Evolutionary conservation across 345 rosid species (phyloP).

Genomic region (Gossypioides kirkii): DNA sequence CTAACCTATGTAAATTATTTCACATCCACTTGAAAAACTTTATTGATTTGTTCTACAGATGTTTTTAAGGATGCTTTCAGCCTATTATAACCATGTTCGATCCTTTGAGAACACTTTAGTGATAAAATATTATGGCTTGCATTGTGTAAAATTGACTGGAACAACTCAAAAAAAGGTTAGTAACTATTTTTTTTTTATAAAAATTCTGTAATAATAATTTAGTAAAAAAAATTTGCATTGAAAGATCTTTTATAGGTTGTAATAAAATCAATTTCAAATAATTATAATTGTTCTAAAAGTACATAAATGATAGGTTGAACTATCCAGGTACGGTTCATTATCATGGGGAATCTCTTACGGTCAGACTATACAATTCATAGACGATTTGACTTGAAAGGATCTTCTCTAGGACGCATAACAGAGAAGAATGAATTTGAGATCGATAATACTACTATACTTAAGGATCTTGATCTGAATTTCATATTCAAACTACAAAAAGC

Average conservation of each 20-base stretch:
- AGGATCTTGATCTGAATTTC: slow-evolving; percentile 88
- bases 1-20: neutral
- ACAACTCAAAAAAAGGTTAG: slow-evolving; percentile 78
- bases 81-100: slow-evolving; percentile 81
- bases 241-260: too few species aligned
- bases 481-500: slow-evolving; percentile 71
- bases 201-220: too few species aligned
- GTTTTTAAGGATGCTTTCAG: slow-evolving; percentile 87
- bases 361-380: slow-evolving; percentile 74
- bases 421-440: slow-evolving; percentile 79
- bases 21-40: neutral
- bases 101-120: slow-evolving; percentile 78
- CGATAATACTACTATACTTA: slow-evolving; percentile 71
- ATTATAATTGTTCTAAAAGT: too few species aligned
- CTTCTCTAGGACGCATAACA: slow-evolving; percentile 84
- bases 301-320: neutral
- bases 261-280: too few species aligned
- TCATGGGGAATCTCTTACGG: slow-evolving; percentile 90
- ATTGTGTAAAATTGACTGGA: slow-evolving; percentile 79
- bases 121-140: slow-evolving; percentile 77
- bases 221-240: too few species aligned
- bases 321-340: slow-evolving; percentile 74
- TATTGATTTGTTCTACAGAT: slow-evolving; percentile 39
- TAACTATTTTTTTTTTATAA: neutral
- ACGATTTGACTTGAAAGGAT: slow-evolving; percentile 88